Percentiles rank a stretch among this genome's conserved stretches.
Conservation (phyloP, 2,329 filamentous ascomycete species). For the Botrytis deweyae region DNA sequence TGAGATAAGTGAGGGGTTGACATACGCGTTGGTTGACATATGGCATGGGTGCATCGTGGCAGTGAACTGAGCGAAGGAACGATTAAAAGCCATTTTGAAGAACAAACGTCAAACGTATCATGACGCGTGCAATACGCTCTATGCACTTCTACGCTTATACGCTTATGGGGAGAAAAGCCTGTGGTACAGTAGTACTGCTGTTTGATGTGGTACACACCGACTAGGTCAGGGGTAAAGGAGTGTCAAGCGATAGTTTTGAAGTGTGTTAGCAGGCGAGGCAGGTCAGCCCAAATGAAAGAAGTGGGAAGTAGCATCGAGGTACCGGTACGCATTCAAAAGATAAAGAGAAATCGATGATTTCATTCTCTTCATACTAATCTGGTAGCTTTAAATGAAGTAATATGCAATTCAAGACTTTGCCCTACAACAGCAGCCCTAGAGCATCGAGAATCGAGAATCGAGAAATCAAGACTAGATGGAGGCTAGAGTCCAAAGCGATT, state of each 20-base stretch:
- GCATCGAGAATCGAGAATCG: not conserved
- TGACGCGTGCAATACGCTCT: not conserved
- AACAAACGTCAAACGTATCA: not conserved
- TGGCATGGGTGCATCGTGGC: not conserved
- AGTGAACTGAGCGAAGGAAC: not conserved
- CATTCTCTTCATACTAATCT: not conserved
- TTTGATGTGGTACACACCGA: not conserved
- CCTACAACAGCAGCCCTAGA: not conserved
- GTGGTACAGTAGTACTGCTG: not conserved
- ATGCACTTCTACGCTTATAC: not conserved
- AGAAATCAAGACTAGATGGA: not conserved
- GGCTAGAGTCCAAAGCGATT: not conserved
- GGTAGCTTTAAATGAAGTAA: not conserved
- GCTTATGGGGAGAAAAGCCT: not conserved
- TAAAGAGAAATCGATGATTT: not conserved
- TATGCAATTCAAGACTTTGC: not conserved
- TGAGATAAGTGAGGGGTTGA: conserved; percentile 5
- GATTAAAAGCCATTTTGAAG: not conserved
- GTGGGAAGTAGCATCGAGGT: not conserved
- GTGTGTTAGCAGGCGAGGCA: not conserved
- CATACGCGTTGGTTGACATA: not conserved
- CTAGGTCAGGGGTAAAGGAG: conserved; percentile 6
- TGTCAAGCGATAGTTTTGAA: not conserved
- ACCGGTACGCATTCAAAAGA: not conserved
- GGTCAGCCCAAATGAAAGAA: not conserved